These are phyloP conservation scores for Flagelloscypha sp. DNA, from an alignment of 768 basidiomycete species.

Conservation along the genomic window DNA sequence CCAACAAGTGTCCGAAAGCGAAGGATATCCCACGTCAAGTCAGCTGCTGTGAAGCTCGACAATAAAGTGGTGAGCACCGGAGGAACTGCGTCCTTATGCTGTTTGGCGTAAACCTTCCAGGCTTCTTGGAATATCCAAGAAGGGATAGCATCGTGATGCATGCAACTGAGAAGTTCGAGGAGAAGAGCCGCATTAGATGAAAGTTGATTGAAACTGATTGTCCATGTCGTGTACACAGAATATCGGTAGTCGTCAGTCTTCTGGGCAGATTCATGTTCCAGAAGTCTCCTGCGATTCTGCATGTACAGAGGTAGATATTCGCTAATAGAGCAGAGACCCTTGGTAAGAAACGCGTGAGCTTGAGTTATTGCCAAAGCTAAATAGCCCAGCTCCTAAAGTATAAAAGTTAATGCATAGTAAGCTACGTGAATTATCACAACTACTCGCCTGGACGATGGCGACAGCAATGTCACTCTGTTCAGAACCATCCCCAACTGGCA, in stretches of 20 bases:
- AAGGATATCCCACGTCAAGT: too few relatives aligned
- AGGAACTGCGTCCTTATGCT: too few relatives aligned
- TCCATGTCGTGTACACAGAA: constrained; percentile 7
- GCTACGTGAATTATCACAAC: too few relatives aligned
- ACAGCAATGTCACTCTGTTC: neutral
- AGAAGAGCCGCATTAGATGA: neutral
- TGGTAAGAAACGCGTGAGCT: constrained; percentile 5
- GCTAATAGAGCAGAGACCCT: too few relatives aligned
- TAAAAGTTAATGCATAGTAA: neutral
- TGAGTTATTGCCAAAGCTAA: constrained; percentile 6
- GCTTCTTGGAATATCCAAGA: too few relatives aligned
- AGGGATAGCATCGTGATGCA: constrained; percentile 5
- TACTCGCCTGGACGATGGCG: constrained; percentile 7
- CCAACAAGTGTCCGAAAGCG: too few relatives aligned
- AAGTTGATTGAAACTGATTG: constrained; percentile 7
- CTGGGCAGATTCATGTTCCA: constrained; percentile 3
- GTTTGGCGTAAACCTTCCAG: too few relatives aligned
- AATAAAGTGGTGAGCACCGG: too few relatives aligned
- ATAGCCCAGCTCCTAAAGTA: constrained; percentile 2
- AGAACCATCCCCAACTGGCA: neutral
- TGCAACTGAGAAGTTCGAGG: constrained; percentile 2
- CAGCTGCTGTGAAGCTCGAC: too few relatives aligned
- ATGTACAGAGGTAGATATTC: constrained; percentile 2
- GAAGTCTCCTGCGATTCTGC: constrained; percentile 1
- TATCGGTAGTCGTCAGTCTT: constrained; percentile 2